A percentile compares a stretch with the other conserved stretches of the same genome.
These are phyloP conservation scores for Bjerkandera adusta DNA, from an alignment of 1,284 basidiomycete species.

Conservation along the genomic window DNA sequence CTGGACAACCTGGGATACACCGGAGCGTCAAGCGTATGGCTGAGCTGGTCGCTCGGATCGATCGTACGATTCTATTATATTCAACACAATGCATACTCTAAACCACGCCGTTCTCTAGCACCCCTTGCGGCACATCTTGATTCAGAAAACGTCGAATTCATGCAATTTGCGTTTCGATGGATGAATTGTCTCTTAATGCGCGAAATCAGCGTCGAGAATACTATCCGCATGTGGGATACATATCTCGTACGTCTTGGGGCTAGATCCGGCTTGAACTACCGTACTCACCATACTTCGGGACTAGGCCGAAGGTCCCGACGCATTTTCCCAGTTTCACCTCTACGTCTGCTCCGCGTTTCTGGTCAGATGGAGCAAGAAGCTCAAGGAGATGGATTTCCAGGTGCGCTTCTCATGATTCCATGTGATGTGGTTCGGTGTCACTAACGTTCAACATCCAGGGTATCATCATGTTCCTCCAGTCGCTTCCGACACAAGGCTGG, in stretches of 20 bases:
- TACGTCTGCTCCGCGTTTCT: constrained; percentile 97
- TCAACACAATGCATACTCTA: no score
- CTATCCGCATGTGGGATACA: constrained; percentile 98
- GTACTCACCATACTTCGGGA: no score
- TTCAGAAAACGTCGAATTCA: constrained; percentile 92
- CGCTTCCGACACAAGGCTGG: constrained; percentile 94
- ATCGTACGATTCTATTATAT: constrained; percentile 65
- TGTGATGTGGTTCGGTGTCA: neutral
- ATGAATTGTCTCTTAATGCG: constrained; percentile 98
- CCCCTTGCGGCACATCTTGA: constrained; percentile 83
- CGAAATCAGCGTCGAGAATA: constrained; percentile 92
- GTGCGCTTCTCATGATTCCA: no score
- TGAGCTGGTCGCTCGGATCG: constrained; percentile 88
- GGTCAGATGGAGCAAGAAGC: constrained; percentile 87
- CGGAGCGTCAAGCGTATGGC: constrained; percentile 90
- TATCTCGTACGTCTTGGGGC: constrained; percentile 75
- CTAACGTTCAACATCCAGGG: constrained; percentile 50
- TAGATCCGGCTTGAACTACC: neutral
- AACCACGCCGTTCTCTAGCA: constrained; percentile 56
- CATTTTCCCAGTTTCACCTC: constrained; percentile 95
- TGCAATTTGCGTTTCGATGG: constrained; percentile 98
- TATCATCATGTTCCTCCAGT: constrained; percentile 99
- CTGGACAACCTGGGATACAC: constrained; percentile 92
- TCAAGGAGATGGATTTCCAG: constrained; percentile 96
- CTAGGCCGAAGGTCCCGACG: constrained; percentile 93